Base-by-base conservation (phyloP, 2,329 filamentous ascomycete genomes). In the Boeremia exigua region DNA sequence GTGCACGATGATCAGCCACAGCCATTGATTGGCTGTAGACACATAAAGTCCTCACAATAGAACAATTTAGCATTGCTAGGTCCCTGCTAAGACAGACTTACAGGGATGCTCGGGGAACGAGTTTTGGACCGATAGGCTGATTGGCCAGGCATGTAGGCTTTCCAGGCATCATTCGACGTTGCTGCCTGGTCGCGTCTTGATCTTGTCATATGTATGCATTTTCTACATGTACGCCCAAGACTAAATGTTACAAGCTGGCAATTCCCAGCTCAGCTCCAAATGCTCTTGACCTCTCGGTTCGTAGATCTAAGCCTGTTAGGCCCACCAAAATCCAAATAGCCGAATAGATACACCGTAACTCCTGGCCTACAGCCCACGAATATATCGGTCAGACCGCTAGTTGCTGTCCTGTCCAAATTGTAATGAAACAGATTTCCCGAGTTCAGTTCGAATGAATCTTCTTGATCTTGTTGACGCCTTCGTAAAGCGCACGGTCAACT, bases 401-500 rank as follows among this genome's bases (percentile, higher is more conserved):
- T 5, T 23, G 19, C 19, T 23, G 19, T 23, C 19, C 5, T 23
- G 19, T 23, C 19, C 19, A 23, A 23, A 23, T 23, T 23, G 19
- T 23, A 23, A 23, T 23, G 19, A 19, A 36, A 8, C 7, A 14
- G 9, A 8, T 1, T 15, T 5, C 8, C 17, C 28, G 15, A 30
- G 25, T 34, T 74, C 76, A 88, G 63, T 78, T 81, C 42, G 83
- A 80, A 72, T 89, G 91, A 75, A 96, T 77, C 84, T 99, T 99
- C 84, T 90, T 96, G 61, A 98, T 82, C 72, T 90, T 86, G 54
- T 88, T 86, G 2, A 86, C 84, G 37, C 95, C 95, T 78, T 99
- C 95, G 69, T 97, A 99, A 58, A 98, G 77, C 45, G 90, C 91
- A 53, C 96, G 86, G 74, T 99, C 95, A 29, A 99, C 81, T 4